Percentiles rank a stretch among this genome's conserved stretches.
phyloP scores from a whole-genome alignment of 73 alveolate species.

The Paramecium pentaurelia region DNA sequence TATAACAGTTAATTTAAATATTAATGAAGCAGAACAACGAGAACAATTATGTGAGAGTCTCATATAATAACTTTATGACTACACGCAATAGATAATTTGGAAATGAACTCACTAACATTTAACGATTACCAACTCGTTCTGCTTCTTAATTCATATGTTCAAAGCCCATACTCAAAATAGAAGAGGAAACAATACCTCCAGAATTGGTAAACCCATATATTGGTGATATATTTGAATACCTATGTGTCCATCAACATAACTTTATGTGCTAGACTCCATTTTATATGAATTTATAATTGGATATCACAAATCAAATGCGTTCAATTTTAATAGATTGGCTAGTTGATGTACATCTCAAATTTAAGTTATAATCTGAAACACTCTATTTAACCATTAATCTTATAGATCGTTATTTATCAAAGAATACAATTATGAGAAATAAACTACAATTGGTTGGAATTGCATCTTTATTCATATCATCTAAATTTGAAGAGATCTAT shows the following conservation, averaged over 20 bases:
- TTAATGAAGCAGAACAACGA: slow-evolving; percentile 2
- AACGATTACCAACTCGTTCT: neutral
- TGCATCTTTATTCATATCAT: slow-evolving; percentile 52
- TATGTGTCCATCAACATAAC: neutral
- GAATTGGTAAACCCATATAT: neutral
- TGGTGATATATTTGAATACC: neutral
- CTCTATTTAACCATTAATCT: slow-evolving; percentile 71
- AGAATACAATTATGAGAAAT: slow-evolving; percentile 53
- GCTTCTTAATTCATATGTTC: neutral
- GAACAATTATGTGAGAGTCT: neutral
- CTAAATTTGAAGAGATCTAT: slow-evolving; percentile 68
- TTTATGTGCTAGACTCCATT: neutral
- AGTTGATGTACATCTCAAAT: slow-evolving; percentile 80
- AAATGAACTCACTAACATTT: neutral
- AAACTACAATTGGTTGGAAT: slow-evolving; percentile 54
- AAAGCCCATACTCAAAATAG: neutral
- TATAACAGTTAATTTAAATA: neutral
- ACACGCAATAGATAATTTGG: neutral
- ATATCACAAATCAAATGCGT: slow-evolving; percentile 79
- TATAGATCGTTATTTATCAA: slow-evolving; percentile 77
- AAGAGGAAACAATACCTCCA: neutral
- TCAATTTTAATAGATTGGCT: slow-evolving; percentile 79
- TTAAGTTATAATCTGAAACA: slow-evolving; percentile 78
- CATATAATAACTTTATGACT: neutral
- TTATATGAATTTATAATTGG: slow-evolving; percentile 47